phyloP scores from a whole-genome alignment of 2,329 filamentous ascomycete genomes.

The Ophiobolus disseminans region DNA sequence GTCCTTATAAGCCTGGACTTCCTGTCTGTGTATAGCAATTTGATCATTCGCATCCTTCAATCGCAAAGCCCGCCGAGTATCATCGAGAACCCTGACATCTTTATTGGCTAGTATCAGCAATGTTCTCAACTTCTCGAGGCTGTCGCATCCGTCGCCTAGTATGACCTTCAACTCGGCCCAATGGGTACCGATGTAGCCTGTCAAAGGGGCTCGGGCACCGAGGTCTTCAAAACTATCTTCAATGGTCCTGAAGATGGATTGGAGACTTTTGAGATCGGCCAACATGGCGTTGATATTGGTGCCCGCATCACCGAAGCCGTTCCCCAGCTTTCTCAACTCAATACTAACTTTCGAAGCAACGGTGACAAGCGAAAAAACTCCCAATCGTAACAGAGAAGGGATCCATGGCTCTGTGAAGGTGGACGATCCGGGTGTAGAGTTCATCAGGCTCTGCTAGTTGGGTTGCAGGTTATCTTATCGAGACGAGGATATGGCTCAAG shows the following conservation, averaged over 20 bases:
- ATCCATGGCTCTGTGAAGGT: no score
- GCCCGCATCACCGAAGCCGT: no score
- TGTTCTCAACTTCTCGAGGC: not conserved
- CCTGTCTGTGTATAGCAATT: constrained; percentile 2
- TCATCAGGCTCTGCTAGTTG: no score
- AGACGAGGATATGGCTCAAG: no score
- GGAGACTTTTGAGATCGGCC: constrained; percentile 3
- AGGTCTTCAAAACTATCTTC: constrained; percentile 5
- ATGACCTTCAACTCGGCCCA: not conserved
- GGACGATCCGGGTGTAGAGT: no score
- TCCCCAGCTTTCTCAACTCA: no score
- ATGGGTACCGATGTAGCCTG: constrained; percentile 3
- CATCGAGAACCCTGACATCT: not conserved
- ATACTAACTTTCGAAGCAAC: no score
- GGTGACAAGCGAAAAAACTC: no score
- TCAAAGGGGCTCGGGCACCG: constrained; percentile 1
- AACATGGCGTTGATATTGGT: no score
- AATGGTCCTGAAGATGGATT: not conserved
- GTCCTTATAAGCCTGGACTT: constrained; percentile 3
- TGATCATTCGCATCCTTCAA: constrained; percentile 4
- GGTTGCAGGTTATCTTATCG: no score
- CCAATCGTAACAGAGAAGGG: no score
- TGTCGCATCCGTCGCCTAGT: not conserved
- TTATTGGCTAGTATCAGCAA: not conserved
- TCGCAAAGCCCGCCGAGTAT: not conserved